A percentile compares a stretch with the other conserved stretches of the same genome.
Conservation (phyloP, 352 stramenopile species). For the Thalassiosira livingstoniorum region DNA sequence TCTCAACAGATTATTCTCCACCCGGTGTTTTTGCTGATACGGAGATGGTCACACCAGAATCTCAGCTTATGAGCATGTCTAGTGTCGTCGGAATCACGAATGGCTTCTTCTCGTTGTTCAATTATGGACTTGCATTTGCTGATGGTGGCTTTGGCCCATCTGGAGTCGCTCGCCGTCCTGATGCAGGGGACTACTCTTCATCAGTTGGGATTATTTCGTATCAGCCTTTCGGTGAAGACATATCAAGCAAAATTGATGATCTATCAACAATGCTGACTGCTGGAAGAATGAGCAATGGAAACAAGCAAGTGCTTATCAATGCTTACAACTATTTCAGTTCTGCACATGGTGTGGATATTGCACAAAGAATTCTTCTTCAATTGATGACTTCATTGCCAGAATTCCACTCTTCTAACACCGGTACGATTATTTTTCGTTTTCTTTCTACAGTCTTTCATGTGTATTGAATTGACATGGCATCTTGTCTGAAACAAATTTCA, state of each 20-base stretch:
- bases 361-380: slow-evolving; percentile 54
- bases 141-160: slow-evolving; percentile 63
- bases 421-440: neutral
- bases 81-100: slow-evolving; percentile 57
- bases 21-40: slow-evolving; percentile 49
- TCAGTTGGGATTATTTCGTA: slow-evolving; percentile 39
- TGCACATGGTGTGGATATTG: slow-evolving; percentile 20
- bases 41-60: slow-evolving; percentile 52
- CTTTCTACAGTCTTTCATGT: neutral
- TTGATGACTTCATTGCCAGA: slow-evolving; percentile 71
- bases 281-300: slow-evolving; percentile 65
- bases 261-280: slow-evolving; percentile 73
- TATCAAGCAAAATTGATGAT: slow-evolving; percentile 66
- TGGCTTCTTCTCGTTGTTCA: slow-evolving; percentile 66
- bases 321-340: slow-evolving; percentile 42
- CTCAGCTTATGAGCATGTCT: slow-evolving; percentile 49
- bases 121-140: slow-evolving; percentile 61
- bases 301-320: slow-evolving; percentile 51
- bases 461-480: neutral
- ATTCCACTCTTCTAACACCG: slow-evolving; percentile 70
- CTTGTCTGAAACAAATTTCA: neutral
- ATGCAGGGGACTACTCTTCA: slow-evolving; percentile 30
- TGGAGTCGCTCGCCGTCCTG: slow-evolving; percentile 2
- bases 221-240: neutral
- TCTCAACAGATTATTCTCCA: slow-evolving; percentile 54